Conservation (phyloP, 2,329 filamentous ascomycete species). For the Aspergillus neotritici region DNA sequence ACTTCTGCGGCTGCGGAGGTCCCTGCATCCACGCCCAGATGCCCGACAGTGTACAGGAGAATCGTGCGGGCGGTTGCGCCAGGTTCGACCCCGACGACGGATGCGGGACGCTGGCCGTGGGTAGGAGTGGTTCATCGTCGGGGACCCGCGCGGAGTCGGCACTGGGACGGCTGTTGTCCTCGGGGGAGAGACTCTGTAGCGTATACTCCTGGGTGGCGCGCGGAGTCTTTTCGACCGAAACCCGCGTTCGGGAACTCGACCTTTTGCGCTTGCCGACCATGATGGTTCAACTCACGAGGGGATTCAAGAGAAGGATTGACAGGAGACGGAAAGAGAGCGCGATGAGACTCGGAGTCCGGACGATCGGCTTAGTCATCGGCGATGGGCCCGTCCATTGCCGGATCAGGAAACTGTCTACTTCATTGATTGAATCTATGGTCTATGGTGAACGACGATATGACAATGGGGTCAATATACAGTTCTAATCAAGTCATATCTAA, state of each 20-base stretch:
- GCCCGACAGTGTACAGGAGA: constrained; percentile 20
- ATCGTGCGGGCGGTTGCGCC: constrained; percentile 7
- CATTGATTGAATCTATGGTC: no score
- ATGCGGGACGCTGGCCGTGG: constrained; percentile 9
- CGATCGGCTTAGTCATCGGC: no score
- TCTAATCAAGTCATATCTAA: no score
- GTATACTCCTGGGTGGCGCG: constrained; percentile 3
- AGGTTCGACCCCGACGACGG: not conserved
- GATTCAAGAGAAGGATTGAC: no score
- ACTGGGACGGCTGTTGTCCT: constrained; percentile 6
- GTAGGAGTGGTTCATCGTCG: constrained; percentile 17
- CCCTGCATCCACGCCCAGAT: constrained; percentile 26
- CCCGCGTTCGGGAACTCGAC: constrained; percentile 7
- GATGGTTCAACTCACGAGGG: no score
- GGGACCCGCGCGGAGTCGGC: constrained; percentile 14
- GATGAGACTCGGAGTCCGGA: no score
- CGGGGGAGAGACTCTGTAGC: constrained; percentile 3
- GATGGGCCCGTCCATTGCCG: no score
- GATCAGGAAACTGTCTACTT: no score
- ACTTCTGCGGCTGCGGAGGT: constrained; percentile 27
- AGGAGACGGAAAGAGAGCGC: no score
- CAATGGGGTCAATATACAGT: no score
- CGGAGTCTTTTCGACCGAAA: constrained; percentile 10
- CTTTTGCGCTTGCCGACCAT: not conserved
- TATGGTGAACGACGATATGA: no score